Evolutionary conservation across 305 asterid genomes (phyloP).

Genomic region (Fraxinus paxiana): DNA sequence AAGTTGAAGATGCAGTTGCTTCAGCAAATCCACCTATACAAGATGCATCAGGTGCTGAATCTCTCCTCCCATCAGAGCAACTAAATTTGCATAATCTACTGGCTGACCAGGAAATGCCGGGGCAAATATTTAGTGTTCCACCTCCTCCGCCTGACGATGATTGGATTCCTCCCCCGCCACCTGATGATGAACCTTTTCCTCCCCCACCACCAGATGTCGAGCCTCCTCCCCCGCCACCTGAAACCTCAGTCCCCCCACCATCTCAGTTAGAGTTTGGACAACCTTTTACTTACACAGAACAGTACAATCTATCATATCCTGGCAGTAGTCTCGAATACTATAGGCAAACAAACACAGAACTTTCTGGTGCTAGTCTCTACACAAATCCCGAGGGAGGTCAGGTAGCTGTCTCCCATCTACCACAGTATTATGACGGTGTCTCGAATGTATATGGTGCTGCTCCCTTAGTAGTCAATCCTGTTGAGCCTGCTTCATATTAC

Average conservation of each 20-base stretch:
- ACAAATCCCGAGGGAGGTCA: constrained; percentile 51
- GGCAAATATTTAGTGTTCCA: constrained; percentile 26
- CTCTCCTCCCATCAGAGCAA: constrained; percentile 32
- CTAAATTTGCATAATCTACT: constrained; percentile 24
- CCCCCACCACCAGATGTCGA: constrained; percentile 27
- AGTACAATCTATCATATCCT: constrained; percentile 55
- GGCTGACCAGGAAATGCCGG: constrained; percentile 31
- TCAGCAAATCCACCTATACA: constrained; percentile 28
- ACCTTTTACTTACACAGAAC: constrained; percentile 49
- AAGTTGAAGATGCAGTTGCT: constrained; percentile 73
- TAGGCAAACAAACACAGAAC: constrained; percentile 51
- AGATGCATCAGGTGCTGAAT: constrained; percentile 34
- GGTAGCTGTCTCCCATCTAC: constrained; percentile 47
- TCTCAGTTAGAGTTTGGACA: constrained; percentile 47
- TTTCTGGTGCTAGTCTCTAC: constrained; percentile 41
- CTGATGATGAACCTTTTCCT: constrained; percentile 56
- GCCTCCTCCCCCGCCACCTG: constrained; percentile 38
- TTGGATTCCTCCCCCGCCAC: constrained; percentile 92
- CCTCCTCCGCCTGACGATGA: constrained; percentile 84
- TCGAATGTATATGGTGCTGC: constrained; percentile 46
- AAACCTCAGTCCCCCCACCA: constrained; percentile 44
- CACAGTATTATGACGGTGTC: constrained; percentile 58
- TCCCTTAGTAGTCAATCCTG: constrained; percentile 48
- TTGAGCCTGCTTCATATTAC: constrained; percentile 52
- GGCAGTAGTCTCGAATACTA: constrained; percentile 52